Percentiles rank a stretch among this genome's conserved stretches.
phyloP scores from a whole-genome alignment of 2,329 filamentous ascomycete genomes.

The Sphaerostilbella broomeana region DNA sequence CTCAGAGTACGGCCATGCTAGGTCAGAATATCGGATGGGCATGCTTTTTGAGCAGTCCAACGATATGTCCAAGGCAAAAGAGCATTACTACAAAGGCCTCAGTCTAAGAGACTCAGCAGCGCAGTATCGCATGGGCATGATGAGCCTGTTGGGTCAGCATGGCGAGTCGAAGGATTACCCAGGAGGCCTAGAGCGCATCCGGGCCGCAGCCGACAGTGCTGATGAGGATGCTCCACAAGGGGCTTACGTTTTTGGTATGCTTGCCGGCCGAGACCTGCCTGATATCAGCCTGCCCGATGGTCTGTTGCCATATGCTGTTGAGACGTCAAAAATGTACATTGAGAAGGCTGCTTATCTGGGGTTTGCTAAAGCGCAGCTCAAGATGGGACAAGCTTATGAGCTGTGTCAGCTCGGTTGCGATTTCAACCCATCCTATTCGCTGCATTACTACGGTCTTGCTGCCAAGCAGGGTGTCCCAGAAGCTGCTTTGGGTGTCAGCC shows the following conservation, averaged over 20 bases:
- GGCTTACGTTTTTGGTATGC: conserved; percentile 92
- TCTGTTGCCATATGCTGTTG: conserved; percentile 64
- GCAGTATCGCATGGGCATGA: conserved; percentile 85
- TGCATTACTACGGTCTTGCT: conserved; percentile 93
- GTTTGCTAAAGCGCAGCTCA: conserved; percentile 92
- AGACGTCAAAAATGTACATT: conserved; percentile 75
- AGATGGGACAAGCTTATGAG: conserved; percentile 95
- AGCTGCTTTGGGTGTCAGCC: conserved; percentile 91
- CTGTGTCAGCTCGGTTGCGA: conserved; percentile 89
- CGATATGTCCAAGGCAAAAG: conserved; percentile 82
- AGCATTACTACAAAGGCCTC: conserved; percentile 81
- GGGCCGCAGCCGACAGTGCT: conserved; percentile 72
- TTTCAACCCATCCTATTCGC: conserved; percentile 83
- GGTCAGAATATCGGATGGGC: conserved; percentile 93
- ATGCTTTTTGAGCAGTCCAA: conserved; percentile 98
- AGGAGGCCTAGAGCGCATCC: conserved; percentile 74
- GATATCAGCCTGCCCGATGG: conserved; percentile 73
- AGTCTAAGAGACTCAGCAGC: conserved; percentile 80
- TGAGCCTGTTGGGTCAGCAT: conserved; percentile 90
- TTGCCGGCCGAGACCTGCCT: conserved; percentile 83
- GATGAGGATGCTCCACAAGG: conserved; percentile 97
- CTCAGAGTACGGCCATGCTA: conserved; percentile 76
- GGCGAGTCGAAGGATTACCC: conserved; percentile 77
- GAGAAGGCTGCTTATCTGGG: conserved; percentile 95
- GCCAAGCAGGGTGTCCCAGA: conserved; percentile 88